phyloP scores from a whole-genome alignment of 164 flowering plant genomes.

The Umbellularia californica region DNA sequence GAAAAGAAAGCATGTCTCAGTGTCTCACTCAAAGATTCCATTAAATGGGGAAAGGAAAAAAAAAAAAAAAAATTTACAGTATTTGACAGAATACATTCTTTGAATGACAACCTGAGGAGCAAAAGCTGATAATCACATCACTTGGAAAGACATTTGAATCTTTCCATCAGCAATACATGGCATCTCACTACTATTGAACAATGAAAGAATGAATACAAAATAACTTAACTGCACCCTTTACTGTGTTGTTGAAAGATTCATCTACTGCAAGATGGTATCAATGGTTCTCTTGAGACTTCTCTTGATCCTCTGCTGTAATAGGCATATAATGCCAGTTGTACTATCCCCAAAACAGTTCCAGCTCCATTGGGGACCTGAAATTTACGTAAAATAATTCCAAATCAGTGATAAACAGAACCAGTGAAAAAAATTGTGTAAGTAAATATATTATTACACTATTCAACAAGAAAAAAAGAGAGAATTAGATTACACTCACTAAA shows the following conservation, averaged over 20 bases:
- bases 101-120: not conserved
- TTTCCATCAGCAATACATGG: not conserved
- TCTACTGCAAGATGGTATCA: conserved; percentile 46
- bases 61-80: not conserved
- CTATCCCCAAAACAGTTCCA: conserved; percentile 63
- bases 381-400: not conserved
- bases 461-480: not conserved
- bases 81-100: not conserved
- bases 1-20: not conserved
- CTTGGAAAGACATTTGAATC: not conserved
- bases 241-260: not conserved
- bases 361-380: conserved; percentile 90
- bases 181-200: not conserved
- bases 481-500: not conserved
- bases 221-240: not conserved
- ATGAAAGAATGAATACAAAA: not conserved
- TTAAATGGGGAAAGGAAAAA: too few relatives aligned
- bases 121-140: not conserved
- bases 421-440: not conserved
- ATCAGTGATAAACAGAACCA: not conserved
- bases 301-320: conserved; percentile 38
- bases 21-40: not conserved
- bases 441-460: not conserved
- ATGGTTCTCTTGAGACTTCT: conserved; percentile 43
- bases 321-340: conserved; percentile 56